Conservation (phyloP, 1,284 basidiomycete genomes). For the Apiotrichum porosum region DNA sequence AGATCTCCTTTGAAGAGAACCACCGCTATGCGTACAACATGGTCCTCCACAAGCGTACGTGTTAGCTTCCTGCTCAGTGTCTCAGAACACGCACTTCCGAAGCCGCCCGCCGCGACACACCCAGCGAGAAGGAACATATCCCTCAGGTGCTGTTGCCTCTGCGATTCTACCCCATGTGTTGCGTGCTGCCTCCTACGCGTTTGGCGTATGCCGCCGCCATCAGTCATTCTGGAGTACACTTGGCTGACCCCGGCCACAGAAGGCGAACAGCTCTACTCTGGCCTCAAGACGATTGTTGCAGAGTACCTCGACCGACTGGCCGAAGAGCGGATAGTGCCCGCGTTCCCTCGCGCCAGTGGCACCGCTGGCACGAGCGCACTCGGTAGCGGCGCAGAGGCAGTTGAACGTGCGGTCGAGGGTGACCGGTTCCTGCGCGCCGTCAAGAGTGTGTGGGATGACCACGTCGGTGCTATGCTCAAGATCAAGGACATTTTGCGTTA, state of each 20-base stretch:
- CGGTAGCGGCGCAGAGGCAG: slow-evolving; percentile 39
- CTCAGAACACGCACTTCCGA: not conserved
- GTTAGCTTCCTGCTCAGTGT: too few species aligned
- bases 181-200: too few species aligned
- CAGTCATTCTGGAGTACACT: too few species aligned
- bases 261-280: slow-evolving; percentile 83
- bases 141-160: too few species aligned
- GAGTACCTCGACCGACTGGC: slow-evolving; percentile 81
- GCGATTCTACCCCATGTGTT: not conserved
- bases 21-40: slow-evolving; percentile 92
- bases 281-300: slow-evolving; percentile 70
- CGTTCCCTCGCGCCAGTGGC: slow-evolving; percentile 60
- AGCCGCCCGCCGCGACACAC: too few species aligned
- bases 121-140: too few species aligned
- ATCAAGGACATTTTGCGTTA: slow-evolving; percentile 89
- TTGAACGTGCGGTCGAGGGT: slow-evolving; percentile 57
- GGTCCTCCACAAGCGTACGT: slow-evolving; percentile 68
- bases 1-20: slow-evolving; percentile 94
- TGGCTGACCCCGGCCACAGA: too few species aligned
- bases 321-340: slow-evolving; percentile 68
- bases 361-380: slow-evolving; percentile 33
- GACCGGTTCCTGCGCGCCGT: slow-evolving; percentile 81
- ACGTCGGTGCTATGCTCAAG: slow-evolving; percentile 82
- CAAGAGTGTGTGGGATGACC: slow-evolving; percentile 88
- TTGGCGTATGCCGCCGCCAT: too few species aligned